phyloP scores from a whole-genome alignment of 371 early-diverging fungal genomes.

The Amoeboaphelidium protococcarum region DNA sequence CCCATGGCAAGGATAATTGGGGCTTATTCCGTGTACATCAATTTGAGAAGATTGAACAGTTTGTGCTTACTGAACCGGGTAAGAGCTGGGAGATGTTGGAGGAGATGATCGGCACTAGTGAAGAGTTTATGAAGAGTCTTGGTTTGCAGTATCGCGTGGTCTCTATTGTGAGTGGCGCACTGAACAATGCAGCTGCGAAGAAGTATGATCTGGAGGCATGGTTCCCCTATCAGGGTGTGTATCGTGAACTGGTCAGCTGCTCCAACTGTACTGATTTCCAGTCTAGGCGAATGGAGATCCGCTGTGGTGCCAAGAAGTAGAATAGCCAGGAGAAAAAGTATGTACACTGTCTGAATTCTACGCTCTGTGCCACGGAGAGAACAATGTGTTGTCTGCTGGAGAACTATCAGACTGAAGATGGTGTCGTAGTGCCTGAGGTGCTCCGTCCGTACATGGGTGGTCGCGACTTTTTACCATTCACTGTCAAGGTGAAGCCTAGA shows the following conservation, averaged over 20 bases:
- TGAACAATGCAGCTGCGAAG: conserved; percentile 98
- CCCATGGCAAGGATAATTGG: conserved; percentile 97
- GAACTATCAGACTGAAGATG: conserved; percentile 78
- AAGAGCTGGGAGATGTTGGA: conserved; percentile 95
- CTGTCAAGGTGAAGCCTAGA: too few relatives aligned
- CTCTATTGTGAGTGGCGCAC: conserved; percentile 86
- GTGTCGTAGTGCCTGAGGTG: conserved; percentile 38
- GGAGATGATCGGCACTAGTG: conserved; percentile 77
- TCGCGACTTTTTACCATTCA: conserved; percentile 58
- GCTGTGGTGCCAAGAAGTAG: conserved; percentile 90
- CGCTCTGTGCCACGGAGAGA: conserved; percentile 93
- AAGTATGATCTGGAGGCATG: conserved; percentile 99
- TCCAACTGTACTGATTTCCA: conserved; percentile 99
- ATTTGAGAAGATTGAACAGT: conserved; percentile 99
- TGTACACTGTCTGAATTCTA: conserved; percentile 97
- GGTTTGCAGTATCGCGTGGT: conserved; percentile 89
- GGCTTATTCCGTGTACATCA: conserved; percentile 99
- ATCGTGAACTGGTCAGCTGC: conserved; percentile 97
- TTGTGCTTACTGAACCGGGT: conserved; percentile 85
- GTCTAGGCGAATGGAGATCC: conserved; percentile 81
- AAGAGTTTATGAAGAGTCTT: conserved; percentile 88
- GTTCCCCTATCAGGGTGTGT: conserved; percentile 84
- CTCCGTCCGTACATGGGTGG: conserved; percentile 84
- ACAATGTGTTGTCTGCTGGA: conserved; percentile 95
- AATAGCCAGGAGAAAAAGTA: conserved; percentile 86